Evolutionary conservation across 805 yeast genomes (phyloP), one percentile per base, ranked within the genome.

Genomic region (Ogataea nonfermentans): DNA sequence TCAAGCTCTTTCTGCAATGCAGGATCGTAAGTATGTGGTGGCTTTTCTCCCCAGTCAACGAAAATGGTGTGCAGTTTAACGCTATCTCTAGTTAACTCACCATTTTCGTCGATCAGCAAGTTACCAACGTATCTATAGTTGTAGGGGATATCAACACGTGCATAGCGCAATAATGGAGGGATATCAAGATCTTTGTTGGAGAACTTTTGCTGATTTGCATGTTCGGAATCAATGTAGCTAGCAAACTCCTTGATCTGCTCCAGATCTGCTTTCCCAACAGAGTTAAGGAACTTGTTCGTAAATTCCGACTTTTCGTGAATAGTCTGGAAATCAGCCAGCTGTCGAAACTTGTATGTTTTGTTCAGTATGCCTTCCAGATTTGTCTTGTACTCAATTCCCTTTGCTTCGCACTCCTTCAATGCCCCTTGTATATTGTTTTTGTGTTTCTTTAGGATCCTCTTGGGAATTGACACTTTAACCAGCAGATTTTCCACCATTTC

Each of bases 101-200:
- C 91, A 49, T 79, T 76, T 13, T 78, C 75, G 25, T 74, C 71
- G 27, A 76, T 69, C 41, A 66, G 57, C 2, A 90, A 81, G 51
- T 86, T 90, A 47, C 84, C 84, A 40, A 78, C 81, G 59, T 82
- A 93, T 42, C 76, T 76, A 62, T 88, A 91, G 48, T 78, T 76
- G 52, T 78, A 83, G 3, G 97, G 96, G 37, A 84, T 76, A 25
- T 80, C 74, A 10, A 82, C 77, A 29, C 83, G 77, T 1, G 95
- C 81, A 47, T 88, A 84, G 37, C 85, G 64, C 2, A 96, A 89
- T 4, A 96, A 95, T 0, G 98, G 96, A 2, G 95, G 83, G 11
- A 90, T 54, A 44, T 83, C 81, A 41, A 76, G 71, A 40, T 74
- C 70, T 27, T 54, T 62, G 41, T 67, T 66, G 26, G 48, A 12